Percentiles rank a stretch among this genome's conserved stretches.
Conservation (phyloP, 805 yeast genomes). For the Candida coleopterorum region DNA sequence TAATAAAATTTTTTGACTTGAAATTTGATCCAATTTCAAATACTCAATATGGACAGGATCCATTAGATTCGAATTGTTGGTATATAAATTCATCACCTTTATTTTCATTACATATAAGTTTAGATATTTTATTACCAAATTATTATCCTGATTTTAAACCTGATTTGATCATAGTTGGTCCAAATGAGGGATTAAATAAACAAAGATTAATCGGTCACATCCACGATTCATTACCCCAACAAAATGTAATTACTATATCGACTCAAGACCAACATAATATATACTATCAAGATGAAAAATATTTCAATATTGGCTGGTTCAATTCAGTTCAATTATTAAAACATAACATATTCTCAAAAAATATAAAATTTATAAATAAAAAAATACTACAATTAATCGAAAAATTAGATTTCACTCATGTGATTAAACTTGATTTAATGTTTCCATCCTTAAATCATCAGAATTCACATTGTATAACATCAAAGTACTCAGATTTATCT, state of each 20-base stretch:
- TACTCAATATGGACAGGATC: conserved; percentile 29
- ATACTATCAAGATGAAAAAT: conserved; percentile 31
- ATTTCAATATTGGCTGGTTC: conserved; percentile 15
- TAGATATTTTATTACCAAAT: conserved; percentile 22
- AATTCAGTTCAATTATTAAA: conserved; percentile 11
- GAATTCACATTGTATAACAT: conserved; percentile 18
- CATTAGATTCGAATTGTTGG: conserved; percentile 28
- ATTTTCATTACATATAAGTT: conserved; percentile 20
- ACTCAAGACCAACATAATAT: conserved; percentile 23
- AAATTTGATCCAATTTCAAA: conserved; percentile 5
- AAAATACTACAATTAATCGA: conserved; percentile 18
- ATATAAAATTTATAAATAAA: conserved; percentile 21
- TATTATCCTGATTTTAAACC: conserved; percentile 22
- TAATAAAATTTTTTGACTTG: not conserved
- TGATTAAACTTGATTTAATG: conserved; percentile 16
- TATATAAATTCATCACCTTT: conserved; percentile 27
- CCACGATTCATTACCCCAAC: not conserved
- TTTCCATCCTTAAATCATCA: conserved; percentile 26
- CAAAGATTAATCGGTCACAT: not conserved
- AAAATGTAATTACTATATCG: conserved; percentile 12
- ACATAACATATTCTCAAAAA: conserved; percentile 19
- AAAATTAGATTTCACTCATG: not conserved
- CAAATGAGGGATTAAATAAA: conserved; percentile 20
- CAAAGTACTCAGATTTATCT: conserved; percentile 5
- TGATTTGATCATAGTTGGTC: conserved; percentile 30